phyloP scores from a whole-genome alignment of 2,329 filamentous ascomycete genomes.

The Colletotrichum sp. region DNA sequence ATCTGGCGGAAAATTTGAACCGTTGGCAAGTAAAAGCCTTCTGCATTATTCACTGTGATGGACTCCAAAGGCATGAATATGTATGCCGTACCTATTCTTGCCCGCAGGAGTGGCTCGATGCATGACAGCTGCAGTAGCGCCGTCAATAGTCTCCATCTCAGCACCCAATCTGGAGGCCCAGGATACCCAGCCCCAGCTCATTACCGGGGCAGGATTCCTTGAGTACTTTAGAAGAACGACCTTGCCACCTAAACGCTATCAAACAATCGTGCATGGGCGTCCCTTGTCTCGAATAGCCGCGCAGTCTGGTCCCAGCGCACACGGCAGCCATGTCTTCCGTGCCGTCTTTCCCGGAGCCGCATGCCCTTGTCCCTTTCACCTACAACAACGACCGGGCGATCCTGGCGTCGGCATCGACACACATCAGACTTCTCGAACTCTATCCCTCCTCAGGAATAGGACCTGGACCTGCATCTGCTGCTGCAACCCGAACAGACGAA shows the following conservation, averaged over 20 bases:
- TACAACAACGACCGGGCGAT: not conserved
- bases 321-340: conserved; percentile 10
- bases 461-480: not conserved
- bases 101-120: not conserved
- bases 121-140: not conserved
- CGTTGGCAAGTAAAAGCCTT: not conserved
- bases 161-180: not conserved
- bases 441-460: not conserved
- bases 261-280: not conserved
- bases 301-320: not conserved
- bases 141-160: not conserved
- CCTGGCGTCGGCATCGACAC: conserved; percentile 7
- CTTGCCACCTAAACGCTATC: not conserved
- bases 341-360: not conserved
- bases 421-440: conserved; percentile 18
- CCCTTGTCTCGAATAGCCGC: not conserved
- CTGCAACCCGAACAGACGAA: not conserved
- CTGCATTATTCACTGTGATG: not conserved
- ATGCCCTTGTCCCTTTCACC: not conserved
- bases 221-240: not conserved
- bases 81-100: not conserved
- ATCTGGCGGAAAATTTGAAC: too few relatives aligned
- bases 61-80: not conserved
- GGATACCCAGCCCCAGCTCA: not conserved
- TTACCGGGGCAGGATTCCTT: not conserved